Conservation (phyloP, 768 basidiomycete species). For the Lactarius tabidus region DNA sequence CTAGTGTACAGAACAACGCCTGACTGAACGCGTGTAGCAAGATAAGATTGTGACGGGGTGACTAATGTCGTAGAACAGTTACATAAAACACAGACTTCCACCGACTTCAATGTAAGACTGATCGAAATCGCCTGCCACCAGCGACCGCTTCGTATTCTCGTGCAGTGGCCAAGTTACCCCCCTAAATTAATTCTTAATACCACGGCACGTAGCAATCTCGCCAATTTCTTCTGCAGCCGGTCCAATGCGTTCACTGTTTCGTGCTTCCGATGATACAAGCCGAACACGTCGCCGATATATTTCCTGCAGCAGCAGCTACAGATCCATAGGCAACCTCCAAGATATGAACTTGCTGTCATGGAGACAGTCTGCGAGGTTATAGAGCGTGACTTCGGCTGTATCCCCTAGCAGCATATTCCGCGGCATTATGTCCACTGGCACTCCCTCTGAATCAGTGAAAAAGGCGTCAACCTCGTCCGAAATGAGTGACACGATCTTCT, state of each 20-base stretch:
- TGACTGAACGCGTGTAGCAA: too few species aligned
- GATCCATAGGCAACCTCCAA: neutral
- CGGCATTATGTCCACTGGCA: neutral
- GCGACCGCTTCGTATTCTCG: too few species aligned
- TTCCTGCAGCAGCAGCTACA: neutral
- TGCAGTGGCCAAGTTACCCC: too few species aligned
- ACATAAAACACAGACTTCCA: too few species aligned
- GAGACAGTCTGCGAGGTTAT: neutral
- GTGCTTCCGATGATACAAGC: neutral
- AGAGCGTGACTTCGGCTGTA: neutral
- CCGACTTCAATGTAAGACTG: too few species aligned
- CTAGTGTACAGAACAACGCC: too few species aligned
- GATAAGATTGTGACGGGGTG: too few species aligned
- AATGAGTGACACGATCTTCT: neutral
- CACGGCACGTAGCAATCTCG: neutral
- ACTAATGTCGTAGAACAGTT: too few species aligned
- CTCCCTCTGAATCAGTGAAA: neutral
- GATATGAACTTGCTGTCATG: neutral
- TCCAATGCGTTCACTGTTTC: neutral
- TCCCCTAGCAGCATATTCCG: too few species aligned
- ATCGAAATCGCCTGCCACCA: too few species aligned
- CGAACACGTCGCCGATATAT: neutral
- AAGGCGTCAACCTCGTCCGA: neutral
- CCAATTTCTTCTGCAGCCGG: neutral
- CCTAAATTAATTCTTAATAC: too few species aligned